These are phyloP conservation scores for Strobilomyces confusus DNA, from an alignment of 768 basidiomycete species.

Conservation along the genomic window DNA sequence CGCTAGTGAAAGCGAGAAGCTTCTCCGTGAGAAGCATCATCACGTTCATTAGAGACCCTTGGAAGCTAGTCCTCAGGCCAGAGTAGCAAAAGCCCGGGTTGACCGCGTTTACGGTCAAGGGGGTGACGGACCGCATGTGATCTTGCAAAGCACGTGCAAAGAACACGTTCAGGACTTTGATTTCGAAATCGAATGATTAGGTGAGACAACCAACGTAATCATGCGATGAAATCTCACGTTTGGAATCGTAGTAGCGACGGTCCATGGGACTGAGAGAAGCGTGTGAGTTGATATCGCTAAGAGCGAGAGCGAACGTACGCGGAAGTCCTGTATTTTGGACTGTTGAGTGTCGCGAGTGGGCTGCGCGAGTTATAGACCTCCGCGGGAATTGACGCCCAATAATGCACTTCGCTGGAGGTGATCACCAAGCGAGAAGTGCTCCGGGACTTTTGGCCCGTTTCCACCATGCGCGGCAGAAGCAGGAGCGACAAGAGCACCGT, in stretches of 20 bases:
- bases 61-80: slow-evolving; percentile 12
- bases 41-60: not conserved
- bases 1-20: slow-evolving; percentile 17
- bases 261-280: slow-evolving; percentile 8
- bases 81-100: slow-evolving; percentile 33
- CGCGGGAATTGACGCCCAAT: slow-evolving; percentile 13
- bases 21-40: slow-evolving; percentile 3
- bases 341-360: slow-evolving; percentile 25
- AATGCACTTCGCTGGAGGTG: slow-evolving; percentile 30
- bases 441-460: slow-evolving; percentile 23
- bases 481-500: slow-evolving; percentile 32
- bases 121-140: slow-evolving; percentile 13
- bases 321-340: slow-evolving; percentile 16
- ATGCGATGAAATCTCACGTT: slow-evolving; percentile 17
- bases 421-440: slow-evolving; percentile 28
- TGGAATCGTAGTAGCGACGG: slow-evolving; percentile 23
- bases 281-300: not conserved
- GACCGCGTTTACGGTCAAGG: slow-evolving; percentile 24
- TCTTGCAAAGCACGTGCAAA: slow-evolving; percentile 29
- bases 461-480: slow-evolving; percentile 29
- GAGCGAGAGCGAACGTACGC: slow-evolving; percentile 3
- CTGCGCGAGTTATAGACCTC: slow-evolving; percentile 18
- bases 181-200: not conserved
- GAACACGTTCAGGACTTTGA: slow-evolving; percentile 29
- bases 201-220: not conserved